phyloP scores from a whole-genome alignment of 2,329 filamentous ascomycete species.

The Talaromyces amestolkiae region DNA sequence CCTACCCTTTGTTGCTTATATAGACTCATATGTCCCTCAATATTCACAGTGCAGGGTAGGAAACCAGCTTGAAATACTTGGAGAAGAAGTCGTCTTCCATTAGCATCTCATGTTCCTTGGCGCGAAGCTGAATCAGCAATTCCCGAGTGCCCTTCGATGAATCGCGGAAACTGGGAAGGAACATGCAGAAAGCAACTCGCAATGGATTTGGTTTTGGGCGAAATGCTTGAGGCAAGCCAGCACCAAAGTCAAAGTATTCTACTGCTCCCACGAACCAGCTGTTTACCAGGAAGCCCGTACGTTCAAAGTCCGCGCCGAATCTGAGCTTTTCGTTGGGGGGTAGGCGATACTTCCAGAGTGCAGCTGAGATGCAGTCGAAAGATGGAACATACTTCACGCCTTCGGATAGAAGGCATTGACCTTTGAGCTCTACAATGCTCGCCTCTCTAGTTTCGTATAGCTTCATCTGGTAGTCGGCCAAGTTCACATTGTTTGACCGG shows the following conservation, averaged over 20 bases:
- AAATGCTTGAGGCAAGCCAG: slow-evolving; percentile 21
- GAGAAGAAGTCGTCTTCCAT: slow-evolving; percentile 22
- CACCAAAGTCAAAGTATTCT: slow-evolving; percentile 26
- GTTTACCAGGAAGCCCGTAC: slow-evolving; percentile 28
- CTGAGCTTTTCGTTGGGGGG: background rate
- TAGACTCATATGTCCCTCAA: background rate
- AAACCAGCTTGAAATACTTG: slow-evolving; percentile 22
- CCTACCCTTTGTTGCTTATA: background rate
- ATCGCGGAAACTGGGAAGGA: slow-evolving; percentile 4
- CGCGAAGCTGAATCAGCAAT: slow-evolving; percentile 22
- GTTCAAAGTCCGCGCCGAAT: slow-evolving; percentile 19
- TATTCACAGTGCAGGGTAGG: background rate
- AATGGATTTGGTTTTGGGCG: slow-evolving; percentile 23
- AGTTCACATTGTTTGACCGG: background rate
- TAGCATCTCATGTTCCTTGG: slow-evolving; percentile 22
- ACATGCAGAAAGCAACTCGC: background rate
- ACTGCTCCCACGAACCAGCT: slow-evolving; percentile 25
- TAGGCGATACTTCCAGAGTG: slow-evolving; percentile 23
- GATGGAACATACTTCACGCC: slow-evolving; percentile 25
- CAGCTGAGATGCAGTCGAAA: slow-evolving; percentile 28
- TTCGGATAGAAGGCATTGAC: slow-evolving; percentile 23
- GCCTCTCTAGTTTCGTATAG: background rate
- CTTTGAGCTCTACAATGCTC: background rate
- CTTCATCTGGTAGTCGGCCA: background rate
- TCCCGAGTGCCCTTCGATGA: slow-evolving; percentile 20